Percentiles rank a stretch among this genome's conserved stretches.
phyloP scores from a whole-genome alignment of 495 filamentous ascomycete species.

The Penicillium malachiteum region DNA sequence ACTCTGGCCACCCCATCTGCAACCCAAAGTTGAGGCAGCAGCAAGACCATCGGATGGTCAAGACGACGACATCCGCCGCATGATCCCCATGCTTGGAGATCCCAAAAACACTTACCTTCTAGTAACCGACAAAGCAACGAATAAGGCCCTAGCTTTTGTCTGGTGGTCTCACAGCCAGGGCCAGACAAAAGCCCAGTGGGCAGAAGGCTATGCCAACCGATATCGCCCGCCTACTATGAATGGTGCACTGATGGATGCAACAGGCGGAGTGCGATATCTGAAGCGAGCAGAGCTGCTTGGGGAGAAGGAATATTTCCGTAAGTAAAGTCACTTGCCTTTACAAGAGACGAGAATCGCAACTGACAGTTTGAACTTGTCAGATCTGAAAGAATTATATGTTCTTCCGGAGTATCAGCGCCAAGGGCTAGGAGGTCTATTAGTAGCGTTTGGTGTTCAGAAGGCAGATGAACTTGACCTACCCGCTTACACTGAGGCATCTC shows the following conservation, averaged over 20 bases:
- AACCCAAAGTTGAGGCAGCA: background rate
- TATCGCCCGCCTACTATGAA: background rate
- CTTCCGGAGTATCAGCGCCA: background rate
- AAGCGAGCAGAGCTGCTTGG: background rate
- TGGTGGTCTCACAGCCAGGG: background rate
- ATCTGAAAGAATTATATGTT: conserved; percentile 2
- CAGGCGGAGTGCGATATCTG: background rate
- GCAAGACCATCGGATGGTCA: background rate
- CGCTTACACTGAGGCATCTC: background rate
- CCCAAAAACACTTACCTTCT: conserved; percentile 1
- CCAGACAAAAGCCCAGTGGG: conserved; percentile 1
- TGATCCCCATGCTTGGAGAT: background rate
- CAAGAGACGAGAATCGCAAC: background rate
- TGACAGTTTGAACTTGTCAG: background rate
- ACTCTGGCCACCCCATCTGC: background rate
- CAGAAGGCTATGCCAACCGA: background rate
- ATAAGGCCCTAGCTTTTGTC: background rate
- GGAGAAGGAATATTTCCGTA: background rate
- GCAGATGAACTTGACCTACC: conserved; percentile 1
- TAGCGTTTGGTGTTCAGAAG: background rate
- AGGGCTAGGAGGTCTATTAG: background rate
- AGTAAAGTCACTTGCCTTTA: background rate
- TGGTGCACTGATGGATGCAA: conserved; percentile 1
- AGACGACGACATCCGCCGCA: background rate
- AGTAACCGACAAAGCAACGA: background rate